Base-by-base conservation (phyloP, 306 rosid genomes). In the Cucumis hystrix region DNA sequence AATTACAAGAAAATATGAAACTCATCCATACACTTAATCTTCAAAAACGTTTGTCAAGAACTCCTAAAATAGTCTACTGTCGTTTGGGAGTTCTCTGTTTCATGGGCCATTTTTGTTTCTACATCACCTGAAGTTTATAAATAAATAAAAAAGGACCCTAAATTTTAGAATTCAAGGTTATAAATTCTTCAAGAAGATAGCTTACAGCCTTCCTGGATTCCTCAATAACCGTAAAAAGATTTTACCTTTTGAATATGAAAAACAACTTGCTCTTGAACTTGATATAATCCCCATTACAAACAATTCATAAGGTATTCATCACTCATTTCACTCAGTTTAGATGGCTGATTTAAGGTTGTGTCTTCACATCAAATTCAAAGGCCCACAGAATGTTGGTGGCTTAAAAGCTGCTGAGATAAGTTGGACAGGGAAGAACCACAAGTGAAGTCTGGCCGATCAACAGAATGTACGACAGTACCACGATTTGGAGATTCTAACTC, bases 401-500 rank as follows among this genome's bases (percentile, higher is more conserved):
- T 68, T 69, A 71, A 71, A 71, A 25, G 60, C 60, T 49, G 58
- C 60, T 49, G 58, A 47, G 76, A 71, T 23, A 71, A 71, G 15
- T 71, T 71, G 37, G 55, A 71, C 3, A 49, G 25, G 76, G 59
- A 71, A 71, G 76, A 71, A 61, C 86, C 88, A 21, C 98, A 94
- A 10, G 88, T 85, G 85, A 88, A 90, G 84, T 92, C 88, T 74
- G 91, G 85, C 66, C 76, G 82, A 81, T 89, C 89, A 37, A 88
- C 92, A 1, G 90, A 85, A 54, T 82, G 77, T 20, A 95, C 83
- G 70, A 86, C 84, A 72, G 84, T 83, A 63, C 86, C 81, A 3
- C 89, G 84, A 79, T 83, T 85, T 28, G 98, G 87, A 61, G 90
- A 84, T 80, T 95, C 97, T 77, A 92, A 86, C 88, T 95, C 98